Base-by-base conservation (phyloP, 2,329 filamentous ascomycete genomes). In the Botrytis tulipae region DNA sequence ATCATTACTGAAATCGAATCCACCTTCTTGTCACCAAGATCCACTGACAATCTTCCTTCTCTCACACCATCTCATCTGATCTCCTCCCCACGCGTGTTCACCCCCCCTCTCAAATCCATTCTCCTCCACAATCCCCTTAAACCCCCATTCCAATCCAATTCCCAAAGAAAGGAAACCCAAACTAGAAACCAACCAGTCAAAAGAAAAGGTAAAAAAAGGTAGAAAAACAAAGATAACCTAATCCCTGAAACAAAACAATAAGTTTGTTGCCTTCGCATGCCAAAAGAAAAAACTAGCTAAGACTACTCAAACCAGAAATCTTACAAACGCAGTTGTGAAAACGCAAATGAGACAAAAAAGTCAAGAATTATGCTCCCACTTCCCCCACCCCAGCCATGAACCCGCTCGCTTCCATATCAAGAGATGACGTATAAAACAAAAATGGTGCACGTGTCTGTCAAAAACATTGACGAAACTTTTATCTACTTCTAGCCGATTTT, bases 281-380 rank as follows among this genome's bases (percentile, higher is more conserved):
- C 46, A 63, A 71, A 48, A 42, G 14, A 48, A 62, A 35, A 54
- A 54, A 29, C n/a, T 29, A 16, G 51, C 51, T 29, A 54, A 35
- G 12, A 37, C 35, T 35, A 46, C 59, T 61, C 59, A 48, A 46
- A 71, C 54, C 42, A 46, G 35, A 37, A 70, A 48, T 71, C 69
- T 62, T 71, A 63, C 69, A 63, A 29, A 71, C 37, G 32, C 16
- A 35, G n/a, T 18, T 29, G n/a, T 54, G 51, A 29, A 54, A 29
- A 54, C 51, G 29, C 37, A 46, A 57, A 42, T 32, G 44, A 61
- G 22, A 44, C 12, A 61, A 70, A 32, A 66, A 63, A 71, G 48
- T 32, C 60, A 71, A 71, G 65, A 54, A 71, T 66, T 71, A 71
- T 46, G 70, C 70, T 71, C 70, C 59, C 70, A 42, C 70, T 66